These are phyloP conservation scores for Dactylellina cionopaga DNA, from an alignment of 2,329 filamentous ascomycete genomes.

Conservation along the genomic window DNA sequence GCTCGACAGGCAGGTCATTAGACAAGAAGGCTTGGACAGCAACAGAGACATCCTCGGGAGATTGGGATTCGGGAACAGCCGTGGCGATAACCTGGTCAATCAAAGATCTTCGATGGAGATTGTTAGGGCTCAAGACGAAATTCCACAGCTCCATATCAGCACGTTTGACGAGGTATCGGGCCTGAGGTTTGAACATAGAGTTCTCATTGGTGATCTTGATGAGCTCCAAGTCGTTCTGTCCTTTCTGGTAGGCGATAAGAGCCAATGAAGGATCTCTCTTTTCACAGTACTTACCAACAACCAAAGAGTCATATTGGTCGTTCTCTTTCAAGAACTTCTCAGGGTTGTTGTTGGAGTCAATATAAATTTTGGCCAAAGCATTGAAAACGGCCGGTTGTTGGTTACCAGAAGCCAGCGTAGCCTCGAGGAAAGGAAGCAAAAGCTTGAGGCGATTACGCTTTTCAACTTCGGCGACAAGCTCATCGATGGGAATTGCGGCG, in stretches of 20 bases:
- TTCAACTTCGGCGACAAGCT: conserved; percentile 94
- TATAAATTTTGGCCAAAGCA: conserved; percentile 98
- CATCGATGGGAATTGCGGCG: conserved; percentile 87
- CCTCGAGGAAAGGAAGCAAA: conserved; percentile 92
- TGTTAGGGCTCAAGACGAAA: conserved; percentile 95
- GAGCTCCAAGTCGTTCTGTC: conserved; percentile 94
- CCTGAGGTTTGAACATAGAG: conserved; percentile 99
- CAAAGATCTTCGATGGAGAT: conserved; percentile 90
- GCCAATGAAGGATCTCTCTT: conserved; percentile 97
- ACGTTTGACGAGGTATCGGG: conserved; percentile 90
- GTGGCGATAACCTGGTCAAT: conserved; percentile 97
- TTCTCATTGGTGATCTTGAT: conserved; percentile 99
- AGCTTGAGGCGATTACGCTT: conserved; percentile 94
- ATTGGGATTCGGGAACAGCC: conserved; percentile 89
- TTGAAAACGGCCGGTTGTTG: conserved; percentile 98
- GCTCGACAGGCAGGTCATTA: conserved; percentile 87
- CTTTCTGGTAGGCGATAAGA: conserved; percentile 94
- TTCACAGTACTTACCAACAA: conserved; percentile 97
- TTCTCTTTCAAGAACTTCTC: conserved; percentile 98
- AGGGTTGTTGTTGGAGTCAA: conserved; percentile 97
- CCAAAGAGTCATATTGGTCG: conserved; percentile 90
- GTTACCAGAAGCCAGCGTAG: conserved; percentile 86
- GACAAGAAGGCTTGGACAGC: conserved; percentile 93
- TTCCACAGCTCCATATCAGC: conserved; percentile 90
- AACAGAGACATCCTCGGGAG: conserved; percentile 93